Evolutionary conservation across 2,329 filamentous ascomycete genomes (phyloP).

Genomic region (Epichloe sylvatica): DNA sequence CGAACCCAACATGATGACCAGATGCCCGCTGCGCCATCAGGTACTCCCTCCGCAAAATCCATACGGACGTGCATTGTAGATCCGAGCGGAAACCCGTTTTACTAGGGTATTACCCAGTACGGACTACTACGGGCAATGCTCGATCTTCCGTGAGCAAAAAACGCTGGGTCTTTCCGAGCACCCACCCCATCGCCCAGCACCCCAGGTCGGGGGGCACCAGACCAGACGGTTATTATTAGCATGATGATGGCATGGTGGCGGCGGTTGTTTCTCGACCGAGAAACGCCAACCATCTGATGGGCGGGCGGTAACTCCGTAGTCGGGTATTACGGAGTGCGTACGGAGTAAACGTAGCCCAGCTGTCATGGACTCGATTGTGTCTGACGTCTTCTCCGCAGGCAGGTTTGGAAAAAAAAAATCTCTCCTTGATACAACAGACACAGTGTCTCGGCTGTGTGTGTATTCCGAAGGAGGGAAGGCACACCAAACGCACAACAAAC

Average conservation of each 20-base stretch:
- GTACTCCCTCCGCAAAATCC: background rate
- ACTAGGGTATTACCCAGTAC: too few species aligned
- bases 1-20: background rate
- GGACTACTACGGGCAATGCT: background rate
- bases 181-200: too few species aligned
- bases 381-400: background rate
- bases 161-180: too few species aligned
- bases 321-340: too few species aligned
- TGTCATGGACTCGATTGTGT: background rate
- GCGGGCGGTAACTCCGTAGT: background rate
- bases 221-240: too few species aligned
- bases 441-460: too few species aligned
- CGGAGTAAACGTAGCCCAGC: background rate
- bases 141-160: too few species aligned
- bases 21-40: background rate
- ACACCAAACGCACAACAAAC: background rate
- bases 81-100: background rate
- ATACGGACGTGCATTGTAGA: background rate
- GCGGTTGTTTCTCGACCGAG: background rate
- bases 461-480: background rate
- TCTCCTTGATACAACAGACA: too few species aligned
- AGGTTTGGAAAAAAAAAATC: too few species aligned
- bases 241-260: too few species aligned
- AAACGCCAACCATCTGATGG: background rate
- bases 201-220: too few species aligned